Percentiles rank a stretch among this genome's conserved stretches.
Evolutionary conservation across 1,284 basidiomycete species (phyloP).

Genomic region (Exobasidium rhododendri): DNA sequence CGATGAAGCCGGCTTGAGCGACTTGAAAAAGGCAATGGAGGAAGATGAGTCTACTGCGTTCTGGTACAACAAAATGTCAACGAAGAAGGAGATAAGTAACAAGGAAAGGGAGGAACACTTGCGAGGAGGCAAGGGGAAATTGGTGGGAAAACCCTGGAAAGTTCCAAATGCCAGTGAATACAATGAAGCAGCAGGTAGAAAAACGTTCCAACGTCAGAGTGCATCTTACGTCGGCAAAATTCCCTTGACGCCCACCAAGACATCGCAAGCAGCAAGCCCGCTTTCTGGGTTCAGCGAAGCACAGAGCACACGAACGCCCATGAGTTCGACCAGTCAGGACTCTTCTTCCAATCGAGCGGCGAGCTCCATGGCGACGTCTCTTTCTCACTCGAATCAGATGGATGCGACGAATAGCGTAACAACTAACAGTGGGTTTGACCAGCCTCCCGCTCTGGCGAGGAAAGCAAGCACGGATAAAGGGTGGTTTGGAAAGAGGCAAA

Average conservation of each 20-base stretch:
- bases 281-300: too few relatives aligned
- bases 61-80: slow-evolving; percentile 31
- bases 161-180: slow-evolving; percentile 36
- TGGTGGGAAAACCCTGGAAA: slow-evolving; percentile 34
- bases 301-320: too few relatives aligned
- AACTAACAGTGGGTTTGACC: neutral
- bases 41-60: slow-evolving; percentile 39
- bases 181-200: slow-evolving; percentile 35
- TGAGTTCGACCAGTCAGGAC: neutral
- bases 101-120: slow-evolving; percentile 13
- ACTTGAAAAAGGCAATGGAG: slow-evolving; percentile 39
- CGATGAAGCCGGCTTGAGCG: slow-evolving; percentile 41
- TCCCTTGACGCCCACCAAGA: too few relatives aligned
- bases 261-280: too few relatives aligned
- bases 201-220: slow-evolving; percentile 23
- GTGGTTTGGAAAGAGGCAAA: slow-evolving; percentile 31
- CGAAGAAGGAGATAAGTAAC: slow-evolving; percentile 26
- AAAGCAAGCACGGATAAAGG: slow-evolving; percentile 16
- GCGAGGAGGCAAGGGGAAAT: slow-evolving; percentile 19
- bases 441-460: neutral
- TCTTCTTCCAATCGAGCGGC: neutral
- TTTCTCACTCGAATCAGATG: neutral
- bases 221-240: slow-evolving; percentile 9
- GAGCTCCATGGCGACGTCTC: neutral
- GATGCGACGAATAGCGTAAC: neutral